Evolutionary conservation across 2,329 filamentous ascomycete species (phyloP).

Genomic region (Monosporascus ibericus): DNA sequence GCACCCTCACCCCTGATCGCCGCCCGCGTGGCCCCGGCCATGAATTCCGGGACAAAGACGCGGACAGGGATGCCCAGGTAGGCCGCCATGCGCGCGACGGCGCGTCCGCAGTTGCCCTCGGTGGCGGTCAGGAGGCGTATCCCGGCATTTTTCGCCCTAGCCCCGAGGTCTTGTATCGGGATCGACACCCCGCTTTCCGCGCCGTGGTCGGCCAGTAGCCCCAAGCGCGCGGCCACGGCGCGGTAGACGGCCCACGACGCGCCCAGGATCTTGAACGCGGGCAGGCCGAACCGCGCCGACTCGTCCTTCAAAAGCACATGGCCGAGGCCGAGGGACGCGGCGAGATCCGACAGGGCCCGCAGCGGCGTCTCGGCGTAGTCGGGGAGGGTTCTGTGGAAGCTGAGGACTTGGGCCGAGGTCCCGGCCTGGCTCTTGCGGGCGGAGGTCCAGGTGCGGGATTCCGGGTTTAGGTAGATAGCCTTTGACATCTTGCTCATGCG

Average conservation of each 20-base stretch:
- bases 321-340: conserved; percentile 49
- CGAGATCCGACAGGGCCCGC: conserved; percentile 42
- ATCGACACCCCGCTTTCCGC: neutral
- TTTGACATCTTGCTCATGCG: too few relatives aligned
- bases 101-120: conserved; percentile 72
- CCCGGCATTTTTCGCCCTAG: conserved; percentile 10
- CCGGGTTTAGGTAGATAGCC: neutral
- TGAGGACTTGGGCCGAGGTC: neutral
- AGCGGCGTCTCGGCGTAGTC: conserved; percentile 51
- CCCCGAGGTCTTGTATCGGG: conserved; percentile 16
- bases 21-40: conserved; percentile 46
- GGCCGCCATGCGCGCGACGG: conserved; percentile 60
- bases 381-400: conserved; percentile 54
- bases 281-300: conserved; percentile 59
- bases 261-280: conserved; percentile 75
- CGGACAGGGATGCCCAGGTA: conserved; percentile 46
- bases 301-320: conserved; percentile 67
- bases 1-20: conserved; percentile 59
- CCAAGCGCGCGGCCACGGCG: conserved; percentile 40
- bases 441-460: neutral
- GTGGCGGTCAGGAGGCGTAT: conserved; percentile 57
- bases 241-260: conserved; percentile 67
- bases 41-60: conserved; percentile 58
- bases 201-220: conserved; percentile 32
- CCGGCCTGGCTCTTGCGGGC: neutral